These are phyloP conservation scores for Lippia alba DNA, from an alignment of 305 asterid species.

Conservation along the genomic window DNA sequence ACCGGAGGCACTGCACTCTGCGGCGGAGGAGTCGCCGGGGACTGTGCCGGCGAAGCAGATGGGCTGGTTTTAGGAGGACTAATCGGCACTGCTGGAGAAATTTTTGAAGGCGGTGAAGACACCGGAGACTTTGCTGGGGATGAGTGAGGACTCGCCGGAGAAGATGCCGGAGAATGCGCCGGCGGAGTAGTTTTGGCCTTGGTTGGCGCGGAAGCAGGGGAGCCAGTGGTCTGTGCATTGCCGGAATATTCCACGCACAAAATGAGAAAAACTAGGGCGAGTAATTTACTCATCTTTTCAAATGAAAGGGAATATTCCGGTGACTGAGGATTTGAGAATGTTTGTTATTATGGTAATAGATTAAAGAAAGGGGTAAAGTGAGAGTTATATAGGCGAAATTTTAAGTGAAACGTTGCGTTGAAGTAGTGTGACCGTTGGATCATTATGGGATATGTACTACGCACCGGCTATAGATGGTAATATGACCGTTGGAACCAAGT, in stretches of 20 bases:
- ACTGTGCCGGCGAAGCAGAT: conserved; percentile 49
- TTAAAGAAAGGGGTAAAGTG: conserved; percentile 19
- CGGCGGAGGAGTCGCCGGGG: conserved; percentile 47
- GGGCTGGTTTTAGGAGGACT: conserved; percentile 59
- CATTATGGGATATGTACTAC: background rate
- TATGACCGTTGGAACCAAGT: conserved; percentile 37
- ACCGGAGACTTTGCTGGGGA: conserved; percentile 61
- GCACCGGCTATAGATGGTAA: conserved; percentile 32
- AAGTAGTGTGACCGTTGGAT: conserved; percentile 57
- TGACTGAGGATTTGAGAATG: conserved; percentile 9
- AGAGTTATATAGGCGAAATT: background rate
- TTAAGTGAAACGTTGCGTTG: conserved; percentile 48
- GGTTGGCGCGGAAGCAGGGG: conserved; percentile 64
- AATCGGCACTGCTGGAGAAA: conserved; percentile 40
- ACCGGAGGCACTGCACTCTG: conserved; percentile 38
- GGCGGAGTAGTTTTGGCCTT: conserved; percentile 36
- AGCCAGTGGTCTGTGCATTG: conserved; percentile 51
- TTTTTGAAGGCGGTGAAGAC: conserved; percentile 40
- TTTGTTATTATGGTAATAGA: background rate
- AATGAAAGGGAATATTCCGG: conserved; percentile 34
- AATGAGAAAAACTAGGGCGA: conserved; percentile 38
- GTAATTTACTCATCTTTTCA: conserved; percentile 39
- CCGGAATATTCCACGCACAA: conserved; percentile 43
- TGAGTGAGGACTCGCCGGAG: conserved; percentile 49
- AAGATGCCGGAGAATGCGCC: conserved; percentile 35